Evolutionary conservation across 805 yeast genomes (phyloP).

Genomic region (Zygosaccharomyces siamensis): DNA sequence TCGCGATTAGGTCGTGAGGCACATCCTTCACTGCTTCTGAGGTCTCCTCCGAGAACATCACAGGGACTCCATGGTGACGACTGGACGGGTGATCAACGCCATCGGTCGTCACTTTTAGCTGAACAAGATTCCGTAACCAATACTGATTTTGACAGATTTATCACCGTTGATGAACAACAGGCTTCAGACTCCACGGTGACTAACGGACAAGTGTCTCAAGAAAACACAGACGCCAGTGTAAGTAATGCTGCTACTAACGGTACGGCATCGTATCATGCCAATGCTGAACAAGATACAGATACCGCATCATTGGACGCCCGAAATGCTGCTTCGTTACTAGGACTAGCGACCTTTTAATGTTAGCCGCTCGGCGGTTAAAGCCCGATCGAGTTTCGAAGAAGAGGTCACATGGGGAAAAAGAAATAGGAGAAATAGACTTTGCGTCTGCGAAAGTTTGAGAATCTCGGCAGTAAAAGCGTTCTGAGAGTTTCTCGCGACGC

Average conservation of each 20-base stretch:
- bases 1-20: constrained; percentile 59
- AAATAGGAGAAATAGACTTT: not conserved
- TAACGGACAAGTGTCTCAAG: too few species aligned
- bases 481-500: constrained; percentile 14
- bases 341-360: constrained; percentile 63
- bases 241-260: constrained; percentile 24
- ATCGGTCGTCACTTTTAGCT: constrained; percentile 10
- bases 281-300: not conserved
- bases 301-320: constrained; percentile 57
- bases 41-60: constrained; percentile 28
- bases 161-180: constrained; percentile 29
- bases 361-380: not conserved
- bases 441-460: constrained; percentile 9
- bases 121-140: constrained; percentile 20
- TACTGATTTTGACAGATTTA: constrained; percentile 25
- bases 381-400: not conserved
- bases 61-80: constrained; percentile 51
- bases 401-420: not conserved
- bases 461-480: constrained; percentile 1
- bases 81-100: constrained; percentile 53
- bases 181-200: not conserved
- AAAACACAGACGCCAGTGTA: constrained; percentile 5
- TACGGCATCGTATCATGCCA: not conserved
- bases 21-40: constrained; percentile 21
- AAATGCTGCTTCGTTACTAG: constrained; percentile 76